These are phyloP conservation scores for Geopyxis carbonaria DNA, from an alignment of 495 filamentous ascomycete species.

Conservation along the genomic window DNA sequence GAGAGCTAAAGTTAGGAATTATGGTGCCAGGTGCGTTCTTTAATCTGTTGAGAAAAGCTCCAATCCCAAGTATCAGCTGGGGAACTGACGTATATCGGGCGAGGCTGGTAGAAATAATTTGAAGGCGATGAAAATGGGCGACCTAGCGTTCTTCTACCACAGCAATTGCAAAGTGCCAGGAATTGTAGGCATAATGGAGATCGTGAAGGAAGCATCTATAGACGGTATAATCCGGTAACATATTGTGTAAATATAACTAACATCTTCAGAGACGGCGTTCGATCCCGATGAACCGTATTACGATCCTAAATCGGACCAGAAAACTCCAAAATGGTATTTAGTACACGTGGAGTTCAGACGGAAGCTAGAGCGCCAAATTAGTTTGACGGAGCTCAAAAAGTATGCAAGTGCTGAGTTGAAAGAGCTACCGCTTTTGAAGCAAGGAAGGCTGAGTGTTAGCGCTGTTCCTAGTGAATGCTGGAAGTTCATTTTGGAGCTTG, in stretches of 20 bases:
- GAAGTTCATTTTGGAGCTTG: conserved; percentile 52
- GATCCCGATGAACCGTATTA: conserved; percentile 65
- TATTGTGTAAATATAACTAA: neutral
- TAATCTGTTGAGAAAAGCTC: conserved; percentile 29
- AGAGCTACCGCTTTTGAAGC: conserved; percentile 67
- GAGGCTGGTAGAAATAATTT: conserved; percentile 87
- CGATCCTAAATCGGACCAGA: conserved; percentile 53
- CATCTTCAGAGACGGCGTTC: conserved; percentile 52
- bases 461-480: conserved; percentile 58
- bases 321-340: conserved; percentile 73
- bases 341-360: conserved; percentile 73
- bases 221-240: conserved; percentile 43
- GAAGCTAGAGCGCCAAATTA: conserved; percentile 59
- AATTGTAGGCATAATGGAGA: conserved; percentile 84
- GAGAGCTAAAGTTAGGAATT: conserved; percentile 14
- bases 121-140: conserved; percentile 74
- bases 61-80: no score
- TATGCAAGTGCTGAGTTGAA: conserved; percentile 48
- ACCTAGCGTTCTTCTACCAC: conserved; percentile 93
- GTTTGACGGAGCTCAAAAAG: conserved; percentile 55
- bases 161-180: conserved; percentile 81
- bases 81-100: no score
- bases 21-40: conserved; percentile 14
- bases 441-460: conserved; percentile 67
- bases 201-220: conserved; percentile 61